Percentiles rank a stretch among this genome's conserved stretches.
These are phyloP conservation scores for Arthroderma uncinatum DNA, from an alignment of 2,329 filamentous ascomycete genomes.

Conservation along the genomic window DNA sequence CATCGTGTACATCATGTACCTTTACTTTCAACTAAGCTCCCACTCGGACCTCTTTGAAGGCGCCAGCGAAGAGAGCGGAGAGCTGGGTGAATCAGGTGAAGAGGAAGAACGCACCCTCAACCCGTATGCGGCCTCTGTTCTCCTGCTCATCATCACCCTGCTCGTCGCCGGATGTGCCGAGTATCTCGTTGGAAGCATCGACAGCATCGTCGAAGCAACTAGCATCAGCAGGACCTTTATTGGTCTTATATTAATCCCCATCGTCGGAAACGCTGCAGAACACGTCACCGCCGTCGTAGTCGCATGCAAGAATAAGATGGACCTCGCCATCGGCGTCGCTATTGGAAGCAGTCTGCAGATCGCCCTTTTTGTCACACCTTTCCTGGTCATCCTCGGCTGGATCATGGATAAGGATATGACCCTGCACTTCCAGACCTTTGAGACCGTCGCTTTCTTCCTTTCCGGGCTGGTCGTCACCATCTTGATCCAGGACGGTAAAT, in stretches of 20 bases:
- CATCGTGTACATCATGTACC: conserved; percentile 62
- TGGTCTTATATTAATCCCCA: conserved; percentile 65
- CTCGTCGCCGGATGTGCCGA: conserved; percentile 64
- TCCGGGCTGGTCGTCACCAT: conserved; percentile 62
- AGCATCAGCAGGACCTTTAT: conserved; percentile 72
- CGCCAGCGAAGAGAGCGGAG: conserved; percentile 15
- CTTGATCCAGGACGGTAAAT: conserved; percentile 69
- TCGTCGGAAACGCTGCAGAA: conserved; percentile 70
- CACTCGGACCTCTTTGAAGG: conserved; percentile 61
- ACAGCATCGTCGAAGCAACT: conserved; percentile 56
- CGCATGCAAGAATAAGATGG: conserved; percentile 60
- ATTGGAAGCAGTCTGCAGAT: conserved; percentile 77
- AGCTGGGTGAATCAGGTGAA: conserved; percentile 17
- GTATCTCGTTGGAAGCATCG: conserved; percentile 65
- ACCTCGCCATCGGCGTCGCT: conserved; percentile 62
- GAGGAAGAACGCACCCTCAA: conserved; percentile 44
- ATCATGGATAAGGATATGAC: conserved; percentile 62
- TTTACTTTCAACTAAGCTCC: conserved; percentile 66
- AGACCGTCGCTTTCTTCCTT: conserved; percentile 66
- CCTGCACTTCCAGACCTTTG: conserved; percentile 68
- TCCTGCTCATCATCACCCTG: conserved; percentile 58
- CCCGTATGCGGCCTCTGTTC: conserved; percentile 52
- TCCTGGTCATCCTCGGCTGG: conserved; percentile 71
- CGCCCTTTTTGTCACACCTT: conserved; percentile 67
- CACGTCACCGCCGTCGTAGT: conserved; percentile 74